Base-by-base conservation (phyloP, 192 early-diverging fungal genomes). In the Globomyces pollinis-pini region DNA sequence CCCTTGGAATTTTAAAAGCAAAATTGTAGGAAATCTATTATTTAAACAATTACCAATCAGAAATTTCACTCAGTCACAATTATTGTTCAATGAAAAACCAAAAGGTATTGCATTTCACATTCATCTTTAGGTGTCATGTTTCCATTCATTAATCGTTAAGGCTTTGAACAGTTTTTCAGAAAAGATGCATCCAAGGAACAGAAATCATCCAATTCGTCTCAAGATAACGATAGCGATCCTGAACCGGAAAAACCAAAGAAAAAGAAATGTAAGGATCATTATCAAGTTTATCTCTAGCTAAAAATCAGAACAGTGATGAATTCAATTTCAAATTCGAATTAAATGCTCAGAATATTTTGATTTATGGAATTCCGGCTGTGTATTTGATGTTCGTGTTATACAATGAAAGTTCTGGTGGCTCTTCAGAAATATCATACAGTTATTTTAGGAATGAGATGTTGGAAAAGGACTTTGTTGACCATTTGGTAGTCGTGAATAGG, bases 401-500 rank as follows among this genome's bases (percentile, higher is more conserved):
- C 43, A 56, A 44, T 12, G 43, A 23, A 34, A 39, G 36, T 30
- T 16, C 23, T 36, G n/a, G n/a, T n/a, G 39, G 50, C 35, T 43
- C 52, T 5, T 47, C 62, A 7, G 84, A 94, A 61, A 90, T 96
- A 49, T 93, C 91, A 13, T 96, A 84, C 85, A 90, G 94, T 63
- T 91, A 95, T 51, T 96, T 98, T 71, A 81, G 90, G 11, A 82
- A 78, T 20, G 76, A 86, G 26, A 86, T 94, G 65, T 76, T 98
- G 44, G 91, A 96, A 50, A 89, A 90, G 61, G 96, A 93, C 18
- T 76, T 90, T 41, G 96, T 98, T 1, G 90, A 96, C 57, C 84
- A 80, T 32, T 75, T 98, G 20, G 86, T 84, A 3, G 93, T 98
- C 6, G 70, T 93, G 38, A 98, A 98, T 76, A 82, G 86, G 52